Conservation (phyloP, 768 basidiomycete genomes). For the Pleurotus giganteus region DNA sequence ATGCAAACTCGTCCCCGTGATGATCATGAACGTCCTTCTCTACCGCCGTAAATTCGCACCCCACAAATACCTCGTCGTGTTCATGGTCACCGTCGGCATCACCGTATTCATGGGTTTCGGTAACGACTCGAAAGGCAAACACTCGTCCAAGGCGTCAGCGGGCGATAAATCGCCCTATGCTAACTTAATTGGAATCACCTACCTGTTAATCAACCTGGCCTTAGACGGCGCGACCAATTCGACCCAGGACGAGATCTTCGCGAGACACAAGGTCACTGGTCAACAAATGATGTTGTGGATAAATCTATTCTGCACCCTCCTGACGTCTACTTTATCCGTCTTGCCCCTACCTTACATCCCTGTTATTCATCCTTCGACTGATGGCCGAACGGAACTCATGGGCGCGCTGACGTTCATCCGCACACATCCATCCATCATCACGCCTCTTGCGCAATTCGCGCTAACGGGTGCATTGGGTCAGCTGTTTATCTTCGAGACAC, state of each 20-base stretch:
- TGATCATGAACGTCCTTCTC: constrained; percentile 95
- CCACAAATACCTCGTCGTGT: constrained; percentile 94
- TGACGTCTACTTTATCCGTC: constrained; percentile 66
- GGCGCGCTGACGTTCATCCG: constrained; percentile 72
- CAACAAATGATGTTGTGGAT: constrained; percentile 99
- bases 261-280: constrained; percentile 66
- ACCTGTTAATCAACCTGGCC: constrained; percentile 82
- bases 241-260: constrained; percentile 96
- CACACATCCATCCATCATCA: constrained; percentile 70
- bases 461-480: constrained; percentile 93
- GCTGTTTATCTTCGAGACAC: constrained; percentile 95
- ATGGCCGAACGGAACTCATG: constrained; percentile 59
- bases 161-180: constrained; percentile 45
- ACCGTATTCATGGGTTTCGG: constrained; percentile 93
- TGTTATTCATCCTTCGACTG: constrained; percentile 68
- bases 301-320: constrained; percentile 78
- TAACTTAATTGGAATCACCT: constrained; percentile 68
- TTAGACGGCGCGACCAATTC: constrained; percentile 94
- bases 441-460: constrained; percentile 80
- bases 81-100: constrained; percentile 90
- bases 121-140: constrained; percentile 32
- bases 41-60: constrained; percentile 91
- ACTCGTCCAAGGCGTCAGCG: constrained; percentile 30
- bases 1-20: constrained; percentile 97
- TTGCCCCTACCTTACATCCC: constrained; percentile 82